These are phyloP conservation scores for Paragyromitra xinjiangensis DNA, from an alignment of 495 filamentous ascomycete species.

Conservation along the genomic window DNA sequence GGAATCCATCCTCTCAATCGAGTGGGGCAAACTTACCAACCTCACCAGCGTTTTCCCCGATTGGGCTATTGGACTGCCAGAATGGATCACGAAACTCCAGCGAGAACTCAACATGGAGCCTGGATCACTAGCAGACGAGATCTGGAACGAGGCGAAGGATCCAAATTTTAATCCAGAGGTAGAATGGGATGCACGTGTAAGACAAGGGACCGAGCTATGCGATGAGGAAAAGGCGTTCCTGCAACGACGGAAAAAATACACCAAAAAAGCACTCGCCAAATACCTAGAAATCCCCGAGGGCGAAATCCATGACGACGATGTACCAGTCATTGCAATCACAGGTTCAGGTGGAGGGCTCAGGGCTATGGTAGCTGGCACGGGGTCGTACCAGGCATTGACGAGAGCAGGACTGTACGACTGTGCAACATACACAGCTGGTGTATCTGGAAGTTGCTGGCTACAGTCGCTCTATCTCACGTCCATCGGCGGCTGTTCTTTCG, in stretches of 20 bases:
- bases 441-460: conserved; percentile 95
- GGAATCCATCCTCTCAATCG: conserved; percentile 49
- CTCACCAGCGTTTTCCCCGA: conserved; percentile 70
- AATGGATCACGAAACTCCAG: conserved; percentile 82
- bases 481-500: conserved; percentile 70
- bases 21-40: conserved; percentile 47
- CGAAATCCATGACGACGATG: conserved; percentile 90
- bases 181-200: conserved; percentile 76
- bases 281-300: conserved; percentile 79
- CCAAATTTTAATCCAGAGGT: conserved; percentile 86
- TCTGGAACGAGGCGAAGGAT: conserved; percentile 91
- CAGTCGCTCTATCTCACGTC: conserved; percentile 90
- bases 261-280: conserved; percentile 74
- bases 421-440: conserved; percentile 91
- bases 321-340: conserved; percentile 90
- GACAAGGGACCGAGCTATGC: conserved; percentile 84
- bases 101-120: conserved; percentile 84
- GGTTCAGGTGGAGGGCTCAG: conserved; percentile 91
- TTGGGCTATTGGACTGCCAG: conserved; percentile 81
- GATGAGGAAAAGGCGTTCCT: conserved; percentile 80
- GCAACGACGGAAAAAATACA: conserved; percentile 69
- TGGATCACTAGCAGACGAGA: conserved; percentile 86
- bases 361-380: conserved; percentile 86
- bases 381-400: conserved; percentile 79
- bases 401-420: conserved; percentile 92